Base-by-base conservation (phyloP, 257 asterid genomes). In the Misopates orontium region DNA sequence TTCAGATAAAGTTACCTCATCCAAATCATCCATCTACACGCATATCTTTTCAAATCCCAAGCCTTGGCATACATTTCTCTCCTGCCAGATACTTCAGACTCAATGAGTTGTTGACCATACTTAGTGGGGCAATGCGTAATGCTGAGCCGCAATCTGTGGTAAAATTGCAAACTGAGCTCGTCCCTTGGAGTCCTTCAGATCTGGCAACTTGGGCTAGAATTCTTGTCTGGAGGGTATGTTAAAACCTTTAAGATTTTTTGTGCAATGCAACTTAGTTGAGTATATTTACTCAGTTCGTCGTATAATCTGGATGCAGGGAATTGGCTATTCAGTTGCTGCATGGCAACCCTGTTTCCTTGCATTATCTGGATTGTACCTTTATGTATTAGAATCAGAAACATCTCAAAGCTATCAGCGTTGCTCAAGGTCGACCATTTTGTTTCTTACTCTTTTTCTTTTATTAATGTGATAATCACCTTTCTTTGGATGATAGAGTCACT, bases 281-380 rank as follows among this genome's bases (percentile, higher is more conserved):
- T 42, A 52, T 41, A 14, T 56, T 58, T 56, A 64, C 60, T 62
- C 44, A 64, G 65, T 52, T 69, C 56, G 59, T 56, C 66, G 20
- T 61, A 12, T 73, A 58, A 67, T 73, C 66, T 72, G 79, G 83
- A 62, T 67, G 80, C 87, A 94, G 99, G 99, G 99, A 68, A 86
- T 94, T 70, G 99, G 99, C 60, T 90, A 94, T 75, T 94, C 99
- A 14, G 84, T 90, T 80, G 99, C 99, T 56, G 79, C 92, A 23
- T 90, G 97, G 97, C 95, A 94, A 70, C 97, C 95, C 25, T 94
- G 96, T 72, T 88, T 74, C 81, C 85, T 94, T 75, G 90, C 84
- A 73, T 75, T 94, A 74, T 86, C 95, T 73, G 96, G 96, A 62
- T 71, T 94, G 53, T 66, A 88, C 78, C 89, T 94, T 64, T 94